phyloP scores from a whole-genome alignment of 768 basidiomycete genomes.

The Termitomyces heimii region DNA sequence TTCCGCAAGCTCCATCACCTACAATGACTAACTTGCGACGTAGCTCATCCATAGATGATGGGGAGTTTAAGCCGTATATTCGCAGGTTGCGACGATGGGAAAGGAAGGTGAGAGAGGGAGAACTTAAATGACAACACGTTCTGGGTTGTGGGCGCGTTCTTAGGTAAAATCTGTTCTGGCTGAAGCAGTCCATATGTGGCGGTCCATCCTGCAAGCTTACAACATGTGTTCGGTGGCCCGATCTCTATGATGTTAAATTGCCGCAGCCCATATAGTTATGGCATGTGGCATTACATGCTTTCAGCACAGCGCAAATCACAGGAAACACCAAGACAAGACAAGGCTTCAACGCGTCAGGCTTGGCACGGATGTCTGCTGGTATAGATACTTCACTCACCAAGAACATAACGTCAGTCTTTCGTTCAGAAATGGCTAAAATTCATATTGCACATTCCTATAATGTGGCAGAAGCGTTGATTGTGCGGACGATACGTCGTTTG shows the following conservation, averaged over 20 bases:
- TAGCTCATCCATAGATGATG: slow-evolving; percentile 80
- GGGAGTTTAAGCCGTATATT: not conserved
- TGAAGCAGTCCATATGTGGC: not conserved
- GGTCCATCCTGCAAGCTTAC: not conserved
- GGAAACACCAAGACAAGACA: not conserved
- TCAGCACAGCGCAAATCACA: not conserved
- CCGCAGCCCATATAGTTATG: not conserved
- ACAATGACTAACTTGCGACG: slow-evolving; percentile 98
- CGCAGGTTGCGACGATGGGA: not conserved
- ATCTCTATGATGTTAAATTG: not conserved
- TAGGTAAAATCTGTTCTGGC: not conserved
- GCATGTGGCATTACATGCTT: not conserved
- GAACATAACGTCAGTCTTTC: not conserved
- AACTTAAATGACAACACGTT: not conserved
- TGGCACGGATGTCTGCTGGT: not conserved
- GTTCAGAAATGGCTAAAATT: not conserved
- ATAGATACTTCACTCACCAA: not conserved
- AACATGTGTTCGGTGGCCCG: not conserved
- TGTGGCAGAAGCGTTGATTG: not conserved
- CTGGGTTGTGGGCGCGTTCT: not conserved
- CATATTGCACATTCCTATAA: not conserved
- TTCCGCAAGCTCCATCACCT: slow-evolving; percentile 96
- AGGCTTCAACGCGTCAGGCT: not conserved
- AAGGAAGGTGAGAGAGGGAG: not conserved
- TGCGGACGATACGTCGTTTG: not conserved